phyloP scores from a whole-genome alignment of 106 monocot genomes.

The Allium sativum region DNA sequence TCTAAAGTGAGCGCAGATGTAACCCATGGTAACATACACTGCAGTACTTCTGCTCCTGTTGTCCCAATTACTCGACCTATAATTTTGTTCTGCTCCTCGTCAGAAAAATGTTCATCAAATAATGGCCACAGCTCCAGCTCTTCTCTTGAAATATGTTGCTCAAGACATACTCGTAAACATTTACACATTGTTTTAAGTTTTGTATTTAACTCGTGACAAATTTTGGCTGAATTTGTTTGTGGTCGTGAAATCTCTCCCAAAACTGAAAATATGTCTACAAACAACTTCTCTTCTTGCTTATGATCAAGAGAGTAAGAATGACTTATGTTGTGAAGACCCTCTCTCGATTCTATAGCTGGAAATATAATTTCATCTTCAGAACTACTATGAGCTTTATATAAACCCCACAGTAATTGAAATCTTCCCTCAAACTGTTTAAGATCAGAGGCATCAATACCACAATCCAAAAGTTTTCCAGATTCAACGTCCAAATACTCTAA shows the following conservation, averaged over 20 bases:
- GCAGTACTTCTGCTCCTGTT: slow-evolving; percentile 85
- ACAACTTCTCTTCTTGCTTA: slow-evolving; percentile 87
- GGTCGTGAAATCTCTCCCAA: slow-evolving; percentile 54
- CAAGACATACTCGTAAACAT: slow-evolving; percentile 71
- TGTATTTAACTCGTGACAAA: slow-evolving; percentile 68
- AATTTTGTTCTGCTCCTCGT: slow-evolving; percentile 86
- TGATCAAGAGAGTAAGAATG: slow-evolving; percentile 91
- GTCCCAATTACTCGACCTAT: slow-evolving; percentile 84
- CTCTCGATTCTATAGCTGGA: slow-evolving; percentile 89
- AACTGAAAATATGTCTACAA: slow-evolving; percentile 60
- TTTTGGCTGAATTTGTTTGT: slow-evolving; percentile 39
- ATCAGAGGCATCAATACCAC: slow-evolving; percentile 40
- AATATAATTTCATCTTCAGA: slow-evolving; percentile 94
- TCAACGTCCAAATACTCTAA: slow-evolving; percentile 87
- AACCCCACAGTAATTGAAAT: slow-evolving; percentile 79
- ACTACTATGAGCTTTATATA: slow-evolving; percentile 89
- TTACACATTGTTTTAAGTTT: slow-evolving; percentile 92
- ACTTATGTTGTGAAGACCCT: slow-evolving; percentile 88
- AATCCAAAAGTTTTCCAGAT: slow-evolving; percentile 61
- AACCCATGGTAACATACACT: slow-evolving; percentile 96
- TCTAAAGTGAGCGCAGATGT: slow-evolving; percentile 76
- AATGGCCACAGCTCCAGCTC: slow-evolving; percentile 93
- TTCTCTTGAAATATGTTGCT: slow-evolving; percentile 78
- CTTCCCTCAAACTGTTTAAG: slow-evolving; percentile 71
- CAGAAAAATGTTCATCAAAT: slow-evolving; percentile 77